Conservation (phyloP, 208 protist genomes). For the Endotrypanum monterogeii region DNA sequence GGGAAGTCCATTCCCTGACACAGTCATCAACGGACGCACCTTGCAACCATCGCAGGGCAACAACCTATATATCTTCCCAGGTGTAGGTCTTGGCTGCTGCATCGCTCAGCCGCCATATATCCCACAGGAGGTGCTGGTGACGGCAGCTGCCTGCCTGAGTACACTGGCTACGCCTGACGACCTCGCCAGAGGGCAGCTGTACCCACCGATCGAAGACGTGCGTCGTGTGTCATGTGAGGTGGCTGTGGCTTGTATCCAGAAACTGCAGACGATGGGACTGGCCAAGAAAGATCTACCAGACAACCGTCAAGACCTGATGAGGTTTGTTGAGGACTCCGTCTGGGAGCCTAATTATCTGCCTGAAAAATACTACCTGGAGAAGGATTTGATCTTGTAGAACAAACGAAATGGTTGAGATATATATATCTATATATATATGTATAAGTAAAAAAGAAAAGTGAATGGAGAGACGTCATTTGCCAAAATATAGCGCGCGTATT, state of each 20-base stretch:
- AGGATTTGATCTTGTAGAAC: slow-evolving; percentile 35
- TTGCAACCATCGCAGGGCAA: slow-evolving; percentile 94
- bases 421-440: neutral
- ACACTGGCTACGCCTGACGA: slow-evolving; percentile 48
- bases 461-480: neutral
- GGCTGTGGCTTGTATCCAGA: slow-evolving; percentile 66
- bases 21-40: slow-evolving; percentile 80
- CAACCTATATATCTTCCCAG: slow-evolving; percentile 97
- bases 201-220: slow-evolving; percentile 73
- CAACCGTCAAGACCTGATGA: slow-evolving; percentile 48
- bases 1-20: slow-evolving; percentile 95
- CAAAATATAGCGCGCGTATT: neutral
- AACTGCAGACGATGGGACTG: slow-evolving; percentile 62
- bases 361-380: slow-evolving; percentile 68
- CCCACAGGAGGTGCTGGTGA: slow-evolving; percentile 88
- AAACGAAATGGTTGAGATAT: too few species aligned
- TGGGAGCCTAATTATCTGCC: slow-evolving; percentile 70
- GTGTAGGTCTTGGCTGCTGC: slow-evolving; percentile 91
- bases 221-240: slow-evolving; percentile 71
- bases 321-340: slow-evolving; percentile 40
- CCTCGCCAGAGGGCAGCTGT: slow-evolving; percentile 56
- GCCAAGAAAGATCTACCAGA: slow-evolving; percentile 46
- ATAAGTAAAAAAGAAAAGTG: neutral
- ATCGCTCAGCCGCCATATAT: slow-evolving; percentile 80
- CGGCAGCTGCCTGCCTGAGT: slow-evolving; percentile 73